Evolutionary conservation across 2,329 filamentous ascomycete genomes (phyloP).

Genomic region (Stagonosporopsis chrysanthemi): DNA sequence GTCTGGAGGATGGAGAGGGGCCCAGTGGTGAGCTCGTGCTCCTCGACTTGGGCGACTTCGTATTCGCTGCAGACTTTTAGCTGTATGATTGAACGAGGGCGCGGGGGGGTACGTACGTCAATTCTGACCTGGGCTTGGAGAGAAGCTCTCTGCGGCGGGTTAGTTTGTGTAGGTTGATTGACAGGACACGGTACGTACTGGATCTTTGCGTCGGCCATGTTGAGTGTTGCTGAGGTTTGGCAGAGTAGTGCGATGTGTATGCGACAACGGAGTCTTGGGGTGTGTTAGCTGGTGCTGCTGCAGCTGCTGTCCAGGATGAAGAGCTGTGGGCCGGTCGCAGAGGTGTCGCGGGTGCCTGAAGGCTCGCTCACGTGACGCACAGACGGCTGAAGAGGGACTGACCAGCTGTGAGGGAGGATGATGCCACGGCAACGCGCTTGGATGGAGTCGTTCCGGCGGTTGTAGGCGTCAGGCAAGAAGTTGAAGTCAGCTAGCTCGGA

Average conservation of each 20-base stretch:
- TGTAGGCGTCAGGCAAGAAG: constrained; percentile 31
- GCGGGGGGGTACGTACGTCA: constrained; percentile 72
- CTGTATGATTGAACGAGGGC: background rate
- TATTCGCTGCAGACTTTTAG: constrained; percentile 71
- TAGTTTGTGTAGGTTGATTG: constrained; percentile 23
- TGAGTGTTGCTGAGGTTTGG: constrained; percentile 13
- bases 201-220: constrained; percentile 53
- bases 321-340: constrained; percentile 16
- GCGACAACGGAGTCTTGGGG: constrained; percentile 8
- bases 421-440: constrained; percentile 42
- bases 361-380: constrained; percentile 29
- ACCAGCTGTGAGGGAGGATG: constrained; percentile 28
- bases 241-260: constrained; percentile 1
- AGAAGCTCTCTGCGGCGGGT: constrained; percentile 76
- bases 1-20: constrained; percentile 95
- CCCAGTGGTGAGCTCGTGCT: constrained; percentile 80
- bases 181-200: constrained; percentile 44
- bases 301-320: constrained; percentile 30
- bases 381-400: constrained; percentile 28
- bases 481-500: constrained; percentile 29
- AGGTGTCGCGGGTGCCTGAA: constrained; percentile 21
- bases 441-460: constrained; percentile 35
- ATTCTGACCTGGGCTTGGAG: constrained; percentile 85
- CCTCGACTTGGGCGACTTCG: constrained; percentile 82
- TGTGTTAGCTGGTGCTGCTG: constrained; percentile 32